Evolutionary conservation across 345 rosid genomes (phyloP).

Genomic region (Limnanthes douglasii): DNA sequence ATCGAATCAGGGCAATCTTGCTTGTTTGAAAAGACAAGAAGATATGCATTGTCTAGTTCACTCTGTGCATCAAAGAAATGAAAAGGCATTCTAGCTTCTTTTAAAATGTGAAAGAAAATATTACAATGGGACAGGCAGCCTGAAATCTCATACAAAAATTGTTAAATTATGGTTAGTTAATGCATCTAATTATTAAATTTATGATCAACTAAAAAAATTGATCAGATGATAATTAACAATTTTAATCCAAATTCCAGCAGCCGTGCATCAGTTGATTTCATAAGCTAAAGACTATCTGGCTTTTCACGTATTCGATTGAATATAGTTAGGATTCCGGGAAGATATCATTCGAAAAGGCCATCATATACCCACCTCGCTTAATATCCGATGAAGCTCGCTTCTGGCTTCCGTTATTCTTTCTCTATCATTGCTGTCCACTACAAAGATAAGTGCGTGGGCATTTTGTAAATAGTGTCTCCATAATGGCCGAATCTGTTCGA

Average conservation of each 20-base stretch:
- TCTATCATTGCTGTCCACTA: constrained; percentile 52
- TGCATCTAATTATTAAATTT: neutral
- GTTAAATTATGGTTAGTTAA: neutral
- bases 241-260: too few relatives aligned
- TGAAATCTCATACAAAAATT: neutral
- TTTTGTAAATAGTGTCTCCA: constrained; percentile 67
- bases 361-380: constrained; percentile 30
- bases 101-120: too few relatives aligned
- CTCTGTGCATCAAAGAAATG: constrained; percentile 28
- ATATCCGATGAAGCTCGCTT: constrained; percentile 48
- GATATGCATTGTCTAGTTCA: constrained; percentile 34
- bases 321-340: neutral
- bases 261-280: too few relatives aligned
- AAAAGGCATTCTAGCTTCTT: too few relatives aligned
- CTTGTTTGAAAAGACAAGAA: constrained; percentile 62
- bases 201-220: too few relatives aligned
- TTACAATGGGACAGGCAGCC: too few relatives aligned
- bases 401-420: constrained; percentile 56
- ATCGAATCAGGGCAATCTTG: constrained; percentile 39
- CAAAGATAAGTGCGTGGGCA: constrained; percentile 50
- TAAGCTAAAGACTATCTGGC: too few relatives aligned
- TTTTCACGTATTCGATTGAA: too few relatives aligned
- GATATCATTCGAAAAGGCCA: neutral
- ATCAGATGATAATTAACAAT: too few relatives aligned
- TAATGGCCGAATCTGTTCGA: constrained; percentile 44